Evolutionary conservation across 257 asterid genomes (phyloP), one percentile per base, ranked within the genome.

Genomic region (Plantago elongata): DNA sequence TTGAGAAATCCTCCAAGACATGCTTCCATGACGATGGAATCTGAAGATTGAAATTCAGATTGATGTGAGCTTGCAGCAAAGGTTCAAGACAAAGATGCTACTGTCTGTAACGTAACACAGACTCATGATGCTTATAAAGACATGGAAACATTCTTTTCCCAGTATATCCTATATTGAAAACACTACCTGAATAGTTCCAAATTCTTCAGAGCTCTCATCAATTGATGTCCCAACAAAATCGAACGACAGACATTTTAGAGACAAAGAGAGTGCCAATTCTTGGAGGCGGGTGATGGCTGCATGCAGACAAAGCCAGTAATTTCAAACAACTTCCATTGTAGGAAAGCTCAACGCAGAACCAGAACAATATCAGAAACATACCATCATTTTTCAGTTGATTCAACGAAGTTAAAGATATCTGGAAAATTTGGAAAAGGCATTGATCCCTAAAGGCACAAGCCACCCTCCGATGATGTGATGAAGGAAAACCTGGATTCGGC

Each of bases 141-240:
- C 4, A 29, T 22, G 11, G 44, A 17, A 49, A 52, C 55, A 47
- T 52, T 45, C 11, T 4, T 1, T n/a, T 49, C 34, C 43, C 27
- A 49, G 27, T 22, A 22, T 22, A 49, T 5, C 9, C 8, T 15
- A 49, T 49, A 13, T 54, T 7, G 8, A 57, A 63, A 63, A 49
- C 45, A 7, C 50, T 64, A 91, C 97, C 99, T 89, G 99, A 64
- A 93, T 87, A 63, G 97, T 89, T 66, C 96, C 96, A 72, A 93
- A 87, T 75, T 93, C 99, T 77, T 93, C 99, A 37, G 99, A 85
- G 75, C 95, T 89, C 79, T 93, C 99, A 78, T 93, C 99, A 70
- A 87, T 75, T 22, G 99, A 77, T 45, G 97, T 86, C 73, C 97
- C 99, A 74, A 93, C 88, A 79, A 93, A 93, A 79, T 93, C 99